phyloP scores from a whole-genome alignment of 306 rosid species.

The Astragalus membranaceus region DNA sequence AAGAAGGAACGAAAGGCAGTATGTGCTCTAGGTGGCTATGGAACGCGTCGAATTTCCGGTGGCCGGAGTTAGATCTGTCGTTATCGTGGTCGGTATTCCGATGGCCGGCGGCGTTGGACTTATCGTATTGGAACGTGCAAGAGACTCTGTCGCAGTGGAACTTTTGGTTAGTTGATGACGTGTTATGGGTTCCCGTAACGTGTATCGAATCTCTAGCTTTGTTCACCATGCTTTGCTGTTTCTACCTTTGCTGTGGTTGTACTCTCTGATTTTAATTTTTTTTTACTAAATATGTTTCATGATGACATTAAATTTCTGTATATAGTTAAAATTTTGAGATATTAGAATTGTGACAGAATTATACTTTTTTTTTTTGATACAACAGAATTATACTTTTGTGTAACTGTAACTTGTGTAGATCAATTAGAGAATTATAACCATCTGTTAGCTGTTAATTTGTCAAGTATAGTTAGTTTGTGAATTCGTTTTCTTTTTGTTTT shows the following conservation, averaged over 20 bases:
- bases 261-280: constrained; percentile 29
- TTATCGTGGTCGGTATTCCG: constrained; percentile 16
- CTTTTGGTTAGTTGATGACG: constrained; percentile 29
- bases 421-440: not conserved
- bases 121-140: constrained; percentile 25
- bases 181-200: constrained; percentile 25
- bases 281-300: not conserved
- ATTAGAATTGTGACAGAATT: too few species aligned
- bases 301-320: not conserved
- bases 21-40: constrained; percentile 22
- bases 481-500: too few species aligned
- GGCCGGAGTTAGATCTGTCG: constrained; percentile 34
- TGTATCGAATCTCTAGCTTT: constrained; percentile 29
- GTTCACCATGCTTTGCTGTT: constrained; percentile 31
- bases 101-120: constrained; percentile 31
- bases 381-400: too few species aligned
- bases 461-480: too few species aligned
- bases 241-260: constrained; percentile 45
- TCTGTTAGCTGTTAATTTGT: too few species aligned
- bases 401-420: not conserved
- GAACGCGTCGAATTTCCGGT: constrained; percentile 24
- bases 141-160: constrained; percentile 17
- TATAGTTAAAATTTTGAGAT: not conserved
- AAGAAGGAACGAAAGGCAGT: not conserved
- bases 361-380: too few species aligned